Base-by-base conservation (phyloP, 345 rosid genomes). In the Salix suchowensis region DNA sequence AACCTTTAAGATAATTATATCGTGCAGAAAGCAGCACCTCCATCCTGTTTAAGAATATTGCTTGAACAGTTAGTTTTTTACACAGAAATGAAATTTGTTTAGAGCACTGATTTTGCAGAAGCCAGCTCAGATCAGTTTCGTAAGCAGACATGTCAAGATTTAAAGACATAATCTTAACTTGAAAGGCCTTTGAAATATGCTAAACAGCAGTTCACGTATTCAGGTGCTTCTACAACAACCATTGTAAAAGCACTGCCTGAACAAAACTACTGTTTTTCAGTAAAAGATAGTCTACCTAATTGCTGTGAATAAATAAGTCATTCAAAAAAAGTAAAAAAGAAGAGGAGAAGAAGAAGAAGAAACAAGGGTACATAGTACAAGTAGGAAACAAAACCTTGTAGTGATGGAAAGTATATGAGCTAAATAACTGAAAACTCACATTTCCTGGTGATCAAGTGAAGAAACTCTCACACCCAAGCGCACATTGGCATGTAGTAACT, bases 391-490 rank as follows among this genome's bases (percentile, higher is more conserved):
- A 32, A 28, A 1, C 67, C 52, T 48, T 21, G 28, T 4, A 39
- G 8, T 40, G 21, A 7, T 46, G 32, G 37, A 42, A 73, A 77
- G 64, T 70, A 72, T 72, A 23, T 58, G 28, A 71, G 48, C 40
- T 8, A 5, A 81, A 60, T 67, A 76, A 13, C 28, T 66, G 12
- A 65, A 19, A 82, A 79, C 95, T 92, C 77, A 92, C 97, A 91
- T 82, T 78, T 94, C 94, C 76, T 54, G 71, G 66, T 62, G 83
- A 79, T 82, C 82, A 74, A 94, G 94, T 37, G 87, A 91, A 65
- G 98, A 90, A 81, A 92, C 86, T 85, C 91, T 85, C 39, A 79
- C 83, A 26, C 98, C 98, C 76, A 94, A 77, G 40, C 83, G 78
- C 58, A 94, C 86, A 28, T 65, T 82, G 48, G 6, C 75, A 75